Conservation (phyloP, 495 filamentous ascomycete species). For the Trypethelium eluteriae region DNA sequence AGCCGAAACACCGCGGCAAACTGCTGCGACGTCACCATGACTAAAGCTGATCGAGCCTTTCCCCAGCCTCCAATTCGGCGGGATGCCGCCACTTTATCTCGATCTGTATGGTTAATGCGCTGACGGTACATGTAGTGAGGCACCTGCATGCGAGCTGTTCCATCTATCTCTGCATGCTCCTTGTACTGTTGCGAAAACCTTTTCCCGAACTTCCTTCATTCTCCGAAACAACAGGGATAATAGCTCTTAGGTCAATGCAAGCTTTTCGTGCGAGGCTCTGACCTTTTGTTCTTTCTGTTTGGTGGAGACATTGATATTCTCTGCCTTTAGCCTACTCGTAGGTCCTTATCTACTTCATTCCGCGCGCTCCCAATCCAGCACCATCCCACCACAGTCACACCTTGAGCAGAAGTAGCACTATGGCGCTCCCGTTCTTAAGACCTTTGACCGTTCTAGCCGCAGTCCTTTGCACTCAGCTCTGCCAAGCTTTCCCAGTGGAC, state of each 20-base stretch:
- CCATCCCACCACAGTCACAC: too few relatives aligned
- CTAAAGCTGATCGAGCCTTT: neutral
- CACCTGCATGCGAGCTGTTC: too few relatives aligned
- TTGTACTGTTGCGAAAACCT: too few relatives aligned
- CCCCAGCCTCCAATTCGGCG: neutral
- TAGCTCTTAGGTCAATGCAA: neutral
- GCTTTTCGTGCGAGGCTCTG: neutral
- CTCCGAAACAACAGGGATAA: too few relatives aligned
- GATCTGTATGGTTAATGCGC: neutral
- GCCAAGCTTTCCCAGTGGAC: conserved; percentile 3
- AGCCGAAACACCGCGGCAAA: neutral
- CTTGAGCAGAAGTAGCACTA: neutral
- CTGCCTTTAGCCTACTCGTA: neutral
- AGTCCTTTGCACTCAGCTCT: neutral
- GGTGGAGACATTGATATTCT: neutral
- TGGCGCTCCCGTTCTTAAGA: neutral
- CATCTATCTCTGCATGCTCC: too few relatives aligned
- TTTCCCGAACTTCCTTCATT: too few relatives aligned
- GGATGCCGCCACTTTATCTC: neutral
- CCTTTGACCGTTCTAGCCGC: neutral
- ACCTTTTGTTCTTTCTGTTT: neutral
- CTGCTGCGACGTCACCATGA: neutral
- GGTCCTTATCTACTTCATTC: neutral
- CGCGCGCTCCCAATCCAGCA: too few relatives aligned
- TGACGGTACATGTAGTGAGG: neutral